Evolutionary conservation across 2,329 filamentous ascomycete species (phyloP).

Genomic region (Cladophialophora chaetospira): DNA sequence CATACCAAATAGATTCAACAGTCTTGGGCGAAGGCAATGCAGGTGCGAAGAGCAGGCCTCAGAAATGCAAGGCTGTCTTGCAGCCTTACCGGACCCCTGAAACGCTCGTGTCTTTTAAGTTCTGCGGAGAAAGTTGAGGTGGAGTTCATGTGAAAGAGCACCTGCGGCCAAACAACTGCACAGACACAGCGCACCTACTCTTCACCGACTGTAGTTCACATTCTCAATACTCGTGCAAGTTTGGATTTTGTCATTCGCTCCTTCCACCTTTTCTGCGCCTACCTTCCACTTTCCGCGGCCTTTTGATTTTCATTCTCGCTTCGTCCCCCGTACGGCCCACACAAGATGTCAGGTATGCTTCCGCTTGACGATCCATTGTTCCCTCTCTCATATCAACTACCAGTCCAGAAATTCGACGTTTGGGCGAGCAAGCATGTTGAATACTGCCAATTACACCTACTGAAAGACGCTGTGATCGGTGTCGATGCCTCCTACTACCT

Average conservation of each 20-base stretch:
- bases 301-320: background rate
- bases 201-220: background rate
- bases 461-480: conserved; percentile 74
- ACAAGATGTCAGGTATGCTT: conserved; percentile 29
- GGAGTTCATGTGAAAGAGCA: too few species aligned
- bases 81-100: conserved; percentile 2
- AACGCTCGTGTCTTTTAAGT: background rate
- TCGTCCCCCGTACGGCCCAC: background rate
- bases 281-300: background rate
- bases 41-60: background rate
- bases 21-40: background rate
- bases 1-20: too few species aligned
- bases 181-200: background rate
- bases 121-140: background rate
- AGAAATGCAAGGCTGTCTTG: background rate
- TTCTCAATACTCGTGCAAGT: background rate
- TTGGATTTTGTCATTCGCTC: background rate
- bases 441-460: conserved; percentile 64
- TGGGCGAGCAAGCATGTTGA: conserved; percentile 58
- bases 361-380: background rate
- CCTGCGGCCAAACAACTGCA: too few species aligned
- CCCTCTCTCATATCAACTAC: conserved; percentile 18
- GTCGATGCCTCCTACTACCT: conserved; percentile 92
- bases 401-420: conserved; percentile 57
- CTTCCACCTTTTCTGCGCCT: background rate